phyloP scores from a whole-genome alignment of 495 filamentous ascomycete species.

The Neurospora sp. region DNA sequence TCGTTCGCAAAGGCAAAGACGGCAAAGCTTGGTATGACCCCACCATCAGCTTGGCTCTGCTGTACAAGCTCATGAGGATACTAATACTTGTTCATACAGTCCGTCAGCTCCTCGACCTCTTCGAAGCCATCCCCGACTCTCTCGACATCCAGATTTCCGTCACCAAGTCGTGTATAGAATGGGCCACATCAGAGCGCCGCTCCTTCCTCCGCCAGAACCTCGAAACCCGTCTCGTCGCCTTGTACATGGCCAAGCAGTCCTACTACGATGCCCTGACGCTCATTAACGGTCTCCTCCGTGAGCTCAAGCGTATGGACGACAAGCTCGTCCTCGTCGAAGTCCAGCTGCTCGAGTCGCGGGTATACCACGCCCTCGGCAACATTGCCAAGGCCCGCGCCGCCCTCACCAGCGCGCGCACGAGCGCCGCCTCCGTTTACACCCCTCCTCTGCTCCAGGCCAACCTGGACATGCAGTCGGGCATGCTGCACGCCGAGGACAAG shows the following conservation, averaged over 20 bases:
- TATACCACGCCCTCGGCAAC: constrained; percentile 96
- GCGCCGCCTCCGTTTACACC: constrained; percentile 92
- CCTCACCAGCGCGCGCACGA: constrained; percentile 86
- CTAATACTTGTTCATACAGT: constrained; percentile 42
- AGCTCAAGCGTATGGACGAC: constrained; percentile 96
- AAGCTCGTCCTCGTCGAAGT: constrained; percentile 99
- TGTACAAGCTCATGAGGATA: not conserved
- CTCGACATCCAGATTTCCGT: constrained; percentile 85
- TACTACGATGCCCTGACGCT: constrained; percentile 95
- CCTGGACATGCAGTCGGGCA: constrained; percentile 97
- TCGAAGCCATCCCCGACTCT: constrained; percentile 85
- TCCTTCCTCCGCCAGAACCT: constrained; percentile 96
- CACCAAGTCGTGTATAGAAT: constrained; percentile 98
- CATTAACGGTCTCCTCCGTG: constrained; percentile 88
- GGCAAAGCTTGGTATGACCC: constrained; percentile 73
- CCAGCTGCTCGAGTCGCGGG: constrained; percentile 89
- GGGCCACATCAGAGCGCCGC: constrained; percentile 85
- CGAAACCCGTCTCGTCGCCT: constrained; percentile 83
- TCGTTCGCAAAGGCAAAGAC: constrained; percentile 99
- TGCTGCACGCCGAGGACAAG: constrained; percentile 95
- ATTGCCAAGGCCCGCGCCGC: constrained; percentile 92
- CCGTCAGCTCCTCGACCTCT: constrained; percentile 92
- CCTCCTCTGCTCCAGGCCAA: constrained; percentile 91
- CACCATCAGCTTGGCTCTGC: not conserved
- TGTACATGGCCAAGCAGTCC: constrained; percentile 92